Percentiles rank a stretch among this genome's conserved stretches.
Evolutionary conservation across 179 eudicot genomes (phyloP).

Genomic region (Silene noctiflora): DNA sequence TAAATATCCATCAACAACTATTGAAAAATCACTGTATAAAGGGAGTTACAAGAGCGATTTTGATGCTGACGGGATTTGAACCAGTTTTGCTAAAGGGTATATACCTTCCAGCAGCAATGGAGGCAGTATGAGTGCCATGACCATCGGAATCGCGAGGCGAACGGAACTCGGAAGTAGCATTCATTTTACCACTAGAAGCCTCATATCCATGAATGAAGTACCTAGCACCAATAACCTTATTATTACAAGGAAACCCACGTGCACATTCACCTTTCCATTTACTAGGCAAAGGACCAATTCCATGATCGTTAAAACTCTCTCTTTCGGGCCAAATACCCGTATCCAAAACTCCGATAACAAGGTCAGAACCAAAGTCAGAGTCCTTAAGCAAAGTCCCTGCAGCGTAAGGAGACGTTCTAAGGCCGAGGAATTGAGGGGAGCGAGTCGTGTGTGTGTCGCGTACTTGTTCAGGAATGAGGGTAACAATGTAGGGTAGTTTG

Average conservation of each 20-base stretch:
- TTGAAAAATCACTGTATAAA: too few species aligned
- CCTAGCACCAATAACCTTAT: constrained; percentile 77
- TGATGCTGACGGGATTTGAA: too few species aligned
- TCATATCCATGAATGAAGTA: constrained; percentile 65
- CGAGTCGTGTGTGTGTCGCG: constrained; percentile 66
- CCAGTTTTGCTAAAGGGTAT: too few species aligned
- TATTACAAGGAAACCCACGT: constrained; percentile 56
- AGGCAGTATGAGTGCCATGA: constrained; percentile 94
- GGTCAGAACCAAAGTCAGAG: constrained; percentile 80
- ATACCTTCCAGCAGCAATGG: constrained; percentile 89
- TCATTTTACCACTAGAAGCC: constrained; percentile 71
- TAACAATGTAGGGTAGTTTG: constrained; percentile 36
- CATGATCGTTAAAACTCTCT: constrained; percentile 60
- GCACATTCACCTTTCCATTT: constrained; percentile 76
- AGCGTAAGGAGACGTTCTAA: constrained; percentile 35
- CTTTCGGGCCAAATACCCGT: constrained; percentile 95
- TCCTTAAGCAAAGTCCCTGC: constrained; percentile 55
- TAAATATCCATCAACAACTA: too few species aligned
- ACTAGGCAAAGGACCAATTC: constrained; percentile 44
- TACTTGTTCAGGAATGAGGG: constrained; percentile 68
- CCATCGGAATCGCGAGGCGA: constrained; percentile 87
- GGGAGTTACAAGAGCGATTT: too few species aligned
- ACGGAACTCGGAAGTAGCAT: constrained; percentile 47
- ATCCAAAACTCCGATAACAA: constrained; percentile 75
- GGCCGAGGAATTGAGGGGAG: constrained; percentile 74